Conservation (phyloP, 2,329 filamentous ascomycete genomes). For the Ophiostoma australiae region DNA sequence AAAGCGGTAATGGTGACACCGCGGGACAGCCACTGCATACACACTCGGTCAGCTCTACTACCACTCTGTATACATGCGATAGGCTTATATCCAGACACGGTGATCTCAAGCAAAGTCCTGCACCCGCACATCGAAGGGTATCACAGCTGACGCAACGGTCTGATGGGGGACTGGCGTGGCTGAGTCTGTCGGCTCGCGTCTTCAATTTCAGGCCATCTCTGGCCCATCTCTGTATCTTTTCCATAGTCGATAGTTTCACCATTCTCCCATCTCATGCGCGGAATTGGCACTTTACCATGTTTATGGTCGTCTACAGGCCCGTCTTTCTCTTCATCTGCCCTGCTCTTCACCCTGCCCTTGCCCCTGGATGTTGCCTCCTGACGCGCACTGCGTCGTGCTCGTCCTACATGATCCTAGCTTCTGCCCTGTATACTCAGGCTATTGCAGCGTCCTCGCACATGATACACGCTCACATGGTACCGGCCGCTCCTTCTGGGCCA, state of each 20-base stretch:
- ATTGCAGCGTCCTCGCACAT: background rate
- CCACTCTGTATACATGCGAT: background rate
- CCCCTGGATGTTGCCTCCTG: background rate
- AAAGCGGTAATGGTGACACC: background rate
- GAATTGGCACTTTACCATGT: background rate
- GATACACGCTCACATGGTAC: background rate
- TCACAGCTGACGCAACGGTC: slow-evolving; percentile 4
- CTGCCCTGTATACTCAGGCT: background rate
- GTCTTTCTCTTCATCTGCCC: background rate
- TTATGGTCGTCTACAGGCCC: background rate
- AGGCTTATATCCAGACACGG: background rate
- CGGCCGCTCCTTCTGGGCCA: background rate
- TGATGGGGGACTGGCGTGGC: background rate
- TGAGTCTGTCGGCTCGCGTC: background rate
- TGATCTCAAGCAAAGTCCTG: background rate
- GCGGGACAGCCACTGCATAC: background rate
- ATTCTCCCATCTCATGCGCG: background rate
- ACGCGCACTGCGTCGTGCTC: background rate
- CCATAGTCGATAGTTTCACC: background rate
- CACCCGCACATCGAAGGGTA: background rate
- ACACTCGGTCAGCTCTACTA: background rate
- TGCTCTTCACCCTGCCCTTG: background rate
- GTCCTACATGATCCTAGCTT: background rate
- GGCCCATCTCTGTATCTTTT: background rate
- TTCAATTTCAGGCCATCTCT: background rate